Evolutionary conservation across 768 basidiomycete species (phyloP).

Genomic region (Panaeolus cyanescens): DNA sequence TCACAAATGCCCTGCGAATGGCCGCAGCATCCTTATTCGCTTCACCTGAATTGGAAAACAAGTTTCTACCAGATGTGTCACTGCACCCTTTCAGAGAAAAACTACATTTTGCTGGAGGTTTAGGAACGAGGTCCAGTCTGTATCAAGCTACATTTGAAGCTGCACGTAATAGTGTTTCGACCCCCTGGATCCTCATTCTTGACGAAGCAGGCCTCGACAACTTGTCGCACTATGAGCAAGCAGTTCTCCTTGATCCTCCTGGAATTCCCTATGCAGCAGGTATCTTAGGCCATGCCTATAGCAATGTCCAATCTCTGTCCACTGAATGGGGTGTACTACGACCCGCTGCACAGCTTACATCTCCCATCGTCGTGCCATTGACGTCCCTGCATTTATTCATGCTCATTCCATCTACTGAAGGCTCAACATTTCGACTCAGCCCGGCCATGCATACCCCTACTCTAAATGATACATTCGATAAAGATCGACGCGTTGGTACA

Average conservation of each 20-base stretch:
- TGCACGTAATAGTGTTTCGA: conserved; percentile 25
- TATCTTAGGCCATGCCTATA: conserved; percentile 1
- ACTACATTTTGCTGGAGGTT: conserved; percentile 1
- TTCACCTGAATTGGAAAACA: conserved; percentile 22
- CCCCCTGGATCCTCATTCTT: conserved; percentile 55
- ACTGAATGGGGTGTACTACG: background rate
- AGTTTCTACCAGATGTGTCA: conserved; percentile 40
- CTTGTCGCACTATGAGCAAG: conserved; percentile 31
- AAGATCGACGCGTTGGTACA: background rate
- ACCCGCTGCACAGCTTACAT: background rate
- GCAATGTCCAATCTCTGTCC: background rate
- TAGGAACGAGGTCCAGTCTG: background rate
- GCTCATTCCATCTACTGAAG: background rate
- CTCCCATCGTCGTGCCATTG: background rate
- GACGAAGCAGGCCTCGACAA: conserved; percentile 44
- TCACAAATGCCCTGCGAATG: background rate
- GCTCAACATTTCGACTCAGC: background rate
- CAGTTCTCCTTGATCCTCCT: conserved; percentile 43
- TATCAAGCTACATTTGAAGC: background rate
- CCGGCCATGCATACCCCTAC: background rate
- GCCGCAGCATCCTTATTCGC: conserved; percentile 18
- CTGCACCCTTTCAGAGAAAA: conserved; percentile 25
- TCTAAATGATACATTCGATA: background rate
- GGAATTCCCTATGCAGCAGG: conserved; percentile 14
- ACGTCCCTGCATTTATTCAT: background rate